Base-by-base conservation (phyloP, 2,329 filamentous ascomycete genomes). In the Stemphylium lycopersici region DNA sequence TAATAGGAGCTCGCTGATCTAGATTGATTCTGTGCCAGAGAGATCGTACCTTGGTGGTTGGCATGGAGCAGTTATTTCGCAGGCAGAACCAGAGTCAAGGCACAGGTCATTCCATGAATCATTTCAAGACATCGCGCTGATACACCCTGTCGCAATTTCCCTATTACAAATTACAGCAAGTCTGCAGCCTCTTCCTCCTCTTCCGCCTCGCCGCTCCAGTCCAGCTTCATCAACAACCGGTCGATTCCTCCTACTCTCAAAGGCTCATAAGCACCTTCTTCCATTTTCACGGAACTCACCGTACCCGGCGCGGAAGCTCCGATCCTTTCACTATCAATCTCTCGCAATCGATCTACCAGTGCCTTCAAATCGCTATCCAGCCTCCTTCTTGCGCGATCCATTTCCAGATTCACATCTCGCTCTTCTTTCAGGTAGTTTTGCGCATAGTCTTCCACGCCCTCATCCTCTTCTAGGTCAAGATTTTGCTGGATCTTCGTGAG, bases 201-300 rank as follows among this genome's bases (percentile, higher is more conserved):
- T 20, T 71, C 72, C 11, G 73, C 70, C 12, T 61, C 65, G 8
- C 55, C 68, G n/a, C 75, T 75, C 73, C 83, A 86, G 62, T 96
- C 92, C 65, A 97, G 78, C 79, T 96, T 96, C 91, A 96, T 96
- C 70, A 97, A 75, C 70, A 97, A 76, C 54, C 90, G 82, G 77
- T 96, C 91, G 40, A 97, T 86, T 1, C 91, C 90, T 0, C 90
- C 90, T 3, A 91, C 84, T 56, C 89, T 86, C 58, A 85, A 83
- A 1, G 91, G 89, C 26, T 87, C 81, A 71, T 90, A 96, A 0
- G 78, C 81, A 34, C 79, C 78, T 29, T 83, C 80, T 11, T 67
- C 64, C 48, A 63, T 40, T 31, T 59, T 37, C 39, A 44, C 48
- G 33, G 51, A 42, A 39, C 48, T 60, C 10, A 33, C 48, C 4